Percentiles rank a stretch among this genome's conserved stretches.
Evolutionary conservation across 768 basidiomycete species (phyloP).

Genomic region (Phanerochaete sordida): DNA sequence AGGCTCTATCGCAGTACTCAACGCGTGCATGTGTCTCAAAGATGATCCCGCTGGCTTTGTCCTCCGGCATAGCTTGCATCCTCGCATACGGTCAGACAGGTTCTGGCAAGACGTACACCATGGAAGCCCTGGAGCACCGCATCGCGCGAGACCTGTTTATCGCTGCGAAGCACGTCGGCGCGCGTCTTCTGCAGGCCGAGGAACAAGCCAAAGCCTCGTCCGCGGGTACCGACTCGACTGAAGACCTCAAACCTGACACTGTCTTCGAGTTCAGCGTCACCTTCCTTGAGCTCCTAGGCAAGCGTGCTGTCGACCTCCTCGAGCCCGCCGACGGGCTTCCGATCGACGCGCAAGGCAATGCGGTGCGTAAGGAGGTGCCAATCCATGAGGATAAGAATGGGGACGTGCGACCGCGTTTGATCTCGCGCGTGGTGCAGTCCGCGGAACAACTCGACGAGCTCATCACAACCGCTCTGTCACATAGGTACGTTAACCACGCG

Average conservation of each 20-base stretch:
- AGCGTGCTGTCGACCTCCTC: conserved; percentile 27
- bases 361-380: conserved; percentile 24
- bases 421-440: conserved; percentile 20
- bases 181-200: conserved; percentile 19
- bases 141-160: conserved; percentile 32
- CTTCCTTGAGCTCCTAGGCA: conserved; percentile 33
- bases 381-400: conserved; percentile 29
- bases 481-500: conserved; percentile 11
- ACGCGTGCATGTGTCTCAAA: neutral
- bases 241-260: conserved; percentile 8
- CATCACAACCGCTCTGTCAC: conserved; percentile 23
- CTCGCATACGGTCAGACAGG: conserved; percentile 33
- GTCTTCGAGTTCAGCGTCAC: conserved; percentile 31
- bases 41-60: conserved; percentile 28
- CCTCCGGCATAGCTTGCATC: conserved; percentile 29
- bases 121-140: conserved; percentile 32
- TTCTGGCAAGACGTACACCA: conserved; percentile 31
- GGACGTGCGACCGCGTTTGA: conserved; percentile 28
- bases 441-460: conserved; percentile 30
- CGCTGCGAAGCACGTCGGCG: conserved; percentile 18
- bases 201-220: neutral
- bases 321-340: conserved; percentile 20
- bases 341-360: conserved; percentile 24
- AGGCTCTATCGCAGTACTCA: neutral
- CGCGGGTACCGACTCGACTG: neutral